Evolutionary conservation across 257 asterid species (phyloP).

Genomic region (Solanum appendiculatum): DNA sequence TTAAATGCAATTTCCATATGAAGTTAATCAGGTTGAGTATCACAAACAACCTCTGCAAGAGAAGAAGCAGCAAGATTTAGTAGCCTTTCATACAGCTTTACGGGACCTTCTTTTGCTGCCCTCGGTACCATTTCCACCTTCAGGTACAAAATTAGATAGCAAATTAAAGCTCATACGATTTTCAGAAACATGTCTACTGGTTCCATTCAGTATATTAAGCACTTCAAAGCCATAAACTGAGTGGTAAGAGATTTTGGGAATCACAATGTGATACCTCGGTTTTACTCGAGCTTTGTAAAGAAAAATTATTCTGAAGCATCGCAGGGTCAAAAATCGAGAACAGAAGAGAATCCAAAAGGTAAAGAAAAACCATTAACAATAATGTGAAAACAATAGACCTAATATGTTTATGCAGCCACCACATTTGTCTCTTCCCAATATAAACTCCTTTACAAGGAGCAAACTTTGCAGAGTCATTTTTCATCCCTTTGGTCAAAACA

Average conservation of each 20-base stretch:
- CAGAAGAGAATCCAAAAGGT: slow-evolving; percentile 50
- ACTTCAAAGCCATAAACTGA: background rate
- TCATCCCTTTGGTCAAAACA: slow-evolving; percentile 24
- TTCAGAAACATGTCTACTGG: background rate
- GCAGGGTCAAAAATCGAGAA: slow-evolving; percentile 40
- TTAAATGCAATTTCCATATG: background rate
- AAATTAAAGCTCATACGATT: background rate
- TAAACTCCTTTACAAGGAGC: slow-evolving; percentile 33
- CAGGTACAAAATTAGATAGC: slow-evolving; percentile 14
- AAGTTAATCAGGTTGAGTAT: background rate
- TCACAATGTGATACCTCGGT: slow-evolving; percentile 31
- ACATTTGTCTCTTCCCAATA: slow-evolving; percentile 31
- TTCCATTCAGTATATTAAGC: background rate
- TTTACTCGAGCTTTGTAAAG: slow-evolving; percentile 9
- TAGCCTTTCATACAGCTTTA: slow-evolving; percentile 53
- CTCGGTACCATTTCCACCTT: background rate
- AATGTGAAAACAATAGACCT: slow-evolving; percentile 41
- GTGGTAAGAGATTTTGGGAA: background rate
- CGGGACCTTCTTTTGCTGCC: slow-evolving; percentile 3
- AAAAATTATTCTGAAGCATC: slow-evolving; percentile 20
- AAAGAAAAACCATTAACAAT: slow-evolving; percentile 38
- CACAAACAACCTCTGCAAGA: slow-evolving; percentile 49
- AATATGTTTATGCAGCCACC: slow-evolving; percentile 49
- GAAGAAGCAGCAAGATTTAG: slow-evolving; percentile 60
- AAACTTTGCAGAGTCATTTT: slow-evolving; percentile 32